Conservation (phyloP, 2,329 filamentous ascomycete genomes). For the Chaetomium olivaceum region DNA sequence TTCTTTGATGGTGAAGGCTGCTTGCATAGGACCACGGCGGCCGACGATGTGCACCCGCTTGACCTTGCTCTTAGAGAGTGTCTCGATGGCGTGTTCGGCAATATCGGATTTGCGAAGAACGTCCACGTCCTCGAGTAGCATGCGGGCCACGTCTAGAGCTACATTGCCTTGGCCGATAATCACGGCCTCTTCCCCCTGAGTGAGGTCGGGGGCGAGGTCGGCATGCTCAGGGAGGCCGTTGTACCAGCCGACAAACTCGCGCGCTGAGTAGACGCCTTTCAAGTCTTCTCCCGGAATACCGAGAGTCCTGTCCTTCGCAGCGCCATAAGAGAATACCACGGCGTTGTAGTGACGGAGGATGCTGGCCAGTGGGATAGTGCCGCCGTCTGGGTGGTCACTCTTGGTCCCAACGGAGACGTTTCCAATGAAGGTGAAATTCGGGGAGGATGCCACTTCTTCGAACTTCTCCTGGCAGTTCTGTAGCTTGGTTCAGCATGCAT, state of each 20-base stretch:
- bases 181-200: slow-evolving; percentile 75
- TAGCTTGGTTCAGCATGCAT: not conserved
- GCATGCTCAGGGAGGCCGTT: slow-evolving; percentile 88
- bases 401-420: slow-evolving; percentile 76
- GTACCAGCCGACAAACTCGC: slow-evolving; percentile 97
- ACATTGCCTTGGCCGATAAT: slow-evolving; percentile 96
- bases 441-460: slow-evolving; percentile 77
- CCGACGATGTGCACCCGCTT: slow-evolving; percentile 85
- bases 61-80: slow-evolving; percentile 70
- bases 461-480: slow-evolving; percentile 96
- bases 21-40: slow-evolving; percentile 84
- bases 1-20: slow-evolving; percentile 94
- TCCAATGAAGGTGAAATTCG: slow-evolving; percentile 85
- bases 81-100: slow-evolving; percentile 76
- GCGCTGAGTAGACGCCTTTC: slow-evolving; percentile 78
- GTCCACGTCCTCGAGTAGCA: slow-evolving; percentile 76
- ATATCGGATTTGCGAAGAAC: slow-evolving; percentile 82
- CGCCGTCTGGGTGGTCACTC: slow-evolving; percentile 43
- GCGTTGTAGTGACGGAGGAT: slow-evolving; percentile 86
- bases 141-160: slow-evolving; percentile 87
- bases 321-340: slow-evolving; percentile 89
- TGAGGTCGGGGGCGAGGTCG: slow-evolving; percentile 70
- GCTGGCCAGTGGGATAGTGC: slow-evolving; percentile 62
- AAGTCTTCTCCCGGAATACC: slow-evolving; percentile 77
- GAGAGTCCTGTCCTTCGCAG: slow-evolving; percentile 77